phyloP scores from a whole-genome alignment of 352 stramenopile genomes.

The Phytophthora europaea region DNA sequence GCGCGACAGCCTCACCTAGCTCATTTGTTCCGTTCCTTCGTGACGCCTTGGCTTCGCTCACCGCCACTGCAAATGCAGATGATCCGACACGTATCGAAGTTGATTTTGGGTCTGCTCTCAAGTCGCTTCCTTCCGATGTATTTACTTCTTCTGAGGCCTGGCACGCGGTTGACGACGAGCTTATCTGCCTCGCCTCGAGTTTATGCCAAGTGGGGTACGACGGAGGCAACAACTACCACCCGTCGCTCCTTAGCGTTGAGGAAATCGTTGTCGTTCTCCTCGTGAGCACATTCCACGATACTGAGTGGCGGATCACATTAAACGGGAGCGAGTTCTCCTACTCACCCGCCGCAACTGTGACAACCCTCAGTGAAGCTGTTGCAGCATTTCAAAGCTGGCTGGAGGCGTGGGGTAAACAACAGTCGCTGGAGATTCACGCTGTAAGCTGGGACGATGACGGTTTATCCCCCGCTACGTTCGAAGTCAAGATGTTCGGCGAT shows the following conservation, averaged over 20 bases:
- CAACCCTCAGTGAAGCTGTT: not conserved
- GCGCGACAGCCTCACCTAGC: not conserved
- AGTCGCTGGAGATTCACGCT: not conserved
- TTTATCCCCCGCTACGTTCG: not conserved
- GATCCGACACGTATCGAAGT: not conserved
- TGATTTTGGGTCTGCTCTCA: not conserved
- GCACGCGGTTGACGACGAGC: not conserved
- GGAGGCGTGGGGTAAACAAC: not conserved
- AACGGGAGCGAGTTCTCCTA: conserved; percentile 1
- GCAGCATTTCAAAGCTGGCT: conserved; percentile 16
- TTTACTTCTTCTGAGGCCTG: not conserved
- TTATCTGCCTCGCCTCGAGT: conserved; percentile 6
- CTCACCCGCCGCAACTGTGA: not conserved
- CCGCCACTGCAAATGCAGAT: not conserved
- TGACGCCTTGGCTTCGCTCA: not conserved
- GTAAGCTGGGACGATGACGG: not conserved
- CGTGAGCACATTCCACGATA: conserved; percentile 11
- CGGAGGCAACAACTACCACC: not conserved
- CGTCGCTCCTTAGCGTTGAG: conserved; percentile 4
- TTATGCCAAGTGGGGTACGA: conserved; percentile 12
- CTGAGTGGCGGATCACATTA: conserved; percentile 19
- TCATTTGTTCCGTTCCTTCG: not conserved
- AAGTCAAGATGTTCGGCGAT: conserved; percentile 8
- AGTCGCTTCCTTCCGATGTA: not conserved
- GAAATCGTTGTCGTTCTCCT: conserved; percentile 5